A percentile compares a stretch with the other conserved stretches of the same genome.
Evolutionary conservation across 1,284 basidiomycete genomes (phyloP).

Genomic region (Pseudozyma sp.): DNA sequence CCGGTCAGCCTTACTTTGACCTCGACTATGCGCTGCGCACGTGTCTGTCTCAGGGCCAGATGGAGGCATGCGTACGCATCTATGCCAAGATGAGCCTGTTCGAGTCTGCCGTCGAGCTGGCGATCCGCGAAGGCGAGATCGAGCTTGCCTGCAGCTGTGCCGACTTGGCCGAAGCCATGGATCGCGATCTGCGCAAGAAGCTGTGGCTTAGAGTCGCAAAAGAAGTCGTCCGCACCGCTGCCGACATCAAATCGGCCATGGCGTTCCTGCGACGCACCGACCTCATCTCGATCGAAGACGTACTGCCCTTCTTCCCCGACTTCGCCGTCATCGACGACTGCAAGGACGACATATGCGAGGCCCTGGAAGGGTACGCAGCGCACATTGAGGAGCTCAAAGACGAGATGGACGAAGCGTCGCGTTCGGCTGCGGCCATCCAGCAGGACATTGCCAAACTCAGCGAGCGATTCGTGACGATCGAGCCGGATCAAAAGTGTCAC

Average conservation of each 20-base stretch:
- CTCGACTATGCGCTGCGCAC: conserved; percentile 94
- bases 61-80: conserved; percentile 92
- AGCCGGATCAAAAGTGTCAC: conserved; percentile 86
- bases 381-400: conserved; percentile 89
- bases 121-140: conserved; percentile 72
- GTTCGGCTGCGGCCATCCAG: conserved; percentile 91
- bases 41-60: conserved; percentile 80
- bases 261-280: conserved; percentile 92
- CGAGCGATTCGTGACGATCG: conserved; percentile 92
- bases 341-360: conserved; percentile 97
- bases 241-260: conserved; percentile 99
- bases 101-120: conserved; percentile 95
- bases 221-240: conserved; percentile 95
- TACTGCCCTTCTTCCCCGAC: conserved; percentile 98
- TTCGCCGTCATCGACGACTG: conserved; percentile 99
- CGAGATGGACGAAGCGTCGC: conserved; percentile 96
- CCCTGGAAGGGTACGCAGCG: conserved; percentile 90
- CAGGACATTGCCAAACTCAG: conserved; percentile 86
- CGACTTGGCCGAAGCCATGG: conserved; percentile 48
- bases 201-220: conserved; percentile 97
- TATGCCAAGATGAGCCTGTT: conserved; percentile 98
- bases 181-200: conserved; percentile 79
- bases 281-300: conserved; percentile 96
- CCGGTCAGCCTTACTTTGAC: conserved; percentile 91
- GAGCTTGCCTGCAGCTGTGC: conserved; percentile 71